These are phyloP conservation scores for Soucietia sequanensis DNA, from an alignment of 805 yeast genomes.

Conservation along the genomic window DNA sequence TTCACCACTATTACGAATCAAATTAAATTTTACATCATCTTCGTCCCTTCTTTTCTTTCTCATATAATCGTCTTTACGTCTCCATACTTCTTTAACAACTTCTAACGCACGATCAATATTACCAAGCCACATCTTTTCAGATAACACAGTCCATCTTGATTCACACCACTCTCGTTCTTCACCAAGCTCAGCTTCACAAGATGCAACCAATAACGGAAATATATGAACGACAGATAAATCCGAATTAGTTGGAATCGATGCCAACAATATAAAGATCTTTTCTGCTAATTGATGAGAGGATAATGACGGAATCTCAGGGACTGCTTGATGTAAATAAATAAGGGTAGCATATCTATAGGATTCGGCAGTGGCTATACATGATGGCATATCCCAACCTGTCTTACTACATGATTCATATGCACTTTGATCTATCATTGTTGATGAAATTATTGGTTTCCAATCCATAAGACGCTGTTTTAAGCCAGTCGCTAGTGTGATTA, in stretches of 20 bases:
- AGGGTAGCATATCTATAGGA: constrained; percentile 62
- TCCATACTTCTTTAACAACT: constrained; percentile 72
- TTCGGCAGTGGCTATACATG: constrained; percentile 68
- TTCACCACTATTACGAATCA: constrained; percentile 3
- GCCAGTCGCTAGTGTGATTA: constrained; percentile 55
- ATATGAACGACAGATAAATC: constrained; percentile 59
- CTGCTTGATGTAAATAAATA: constrained; percentile 64
- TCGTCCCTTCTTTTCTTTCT: constrained; percentile 20
- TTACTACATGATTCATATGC: constrained; percentile 23
- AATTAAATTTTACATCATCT: constrained; percentile 4
- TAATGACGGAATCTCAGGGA: constrained; percentile 62
- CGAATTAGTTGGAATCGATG: constrained; percentile 60
- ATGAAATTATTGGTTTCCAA: constrained; percentile 54
- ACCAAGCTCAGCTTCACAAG: constrained; percentile 60
- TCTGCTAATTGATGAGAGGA: constrained; percentile 57
- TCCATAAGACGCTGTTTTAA: constrained; percentile 50
- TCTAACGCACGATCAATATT: constrained; percentile 65
- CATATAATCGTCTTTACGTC: constrained; percentile 49
- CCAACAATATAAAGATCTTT: constrained; percentile 56
- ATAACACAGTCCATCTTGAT: constrained; percentile 54
- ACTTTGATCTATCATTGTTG: constrained; percentile 33
- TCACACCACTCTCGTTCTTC: constrained; percentile 65
- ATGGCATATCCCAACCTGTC: constrained; percentile 50
- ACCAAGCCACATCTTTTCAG: constrained; percentile 60
- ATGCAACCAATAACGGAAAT: constrained; percentile 61